These are phyloP conservation scores for Carallia brachiata DNA, from an alignment of 345 rosid species.

Conservation along the genomic window DNA sequence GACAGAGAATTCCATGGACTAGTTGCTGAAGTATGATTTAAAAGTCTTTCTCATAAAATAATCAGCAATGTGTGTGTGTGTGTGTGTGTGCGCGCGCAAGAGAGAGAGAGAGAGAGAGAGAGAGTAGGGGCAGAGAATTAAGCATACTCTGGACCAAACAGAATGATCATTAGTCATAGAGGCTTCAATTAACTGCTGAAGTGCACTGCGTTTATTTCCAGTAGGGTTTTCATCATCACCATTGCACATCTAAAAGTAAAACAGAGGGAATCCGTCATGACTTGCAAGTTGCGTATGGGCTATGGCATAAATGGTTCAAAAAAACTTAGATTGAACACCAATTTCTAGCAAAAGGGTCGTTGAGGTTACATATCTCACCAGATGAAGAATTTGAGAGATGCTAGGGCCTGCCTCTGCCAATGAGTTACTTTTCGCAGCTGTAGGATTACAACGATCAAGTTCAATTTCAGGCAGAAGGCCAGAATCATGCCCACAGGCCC, in stretches of 20 bases:
- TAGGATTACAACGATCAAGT: constrained; percentile 43
- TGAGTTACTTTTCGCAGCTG: constrained; percentile 53
- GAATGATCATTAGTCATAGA: constrained; percentile 71
- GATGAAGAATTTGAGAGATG: constrained; percentile 96
- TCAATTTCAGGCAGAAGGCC: constrained; percentile 44
- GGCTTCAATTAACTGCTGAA: constrained; percentile 76
- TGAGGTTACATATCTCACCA: constrained; percentile 48
- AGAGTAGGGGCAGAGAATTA: neutral
- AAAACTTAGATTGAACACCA: constrained; percentile 1
- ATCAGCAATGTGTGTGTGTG: neutral
- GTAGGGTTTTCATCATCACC: constrained; percentile 61
- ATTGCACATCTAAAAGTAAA: constrained; percentile 61
- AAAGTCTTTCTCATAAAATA: neutral
- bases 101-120: neutral
- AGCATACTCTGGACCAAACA: constrained; percentile 72
- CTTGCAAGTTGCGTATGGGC: neutral
- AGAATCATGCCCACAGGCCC: constrained; percentile 35
- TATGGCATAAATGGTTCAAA: neutral
- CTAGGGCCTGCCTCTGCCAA: constrained; percentile 70
- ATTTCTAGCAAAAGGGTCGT: neutral
- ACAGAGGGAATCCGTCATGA: neutral
- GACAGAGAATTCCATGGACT: neutral
- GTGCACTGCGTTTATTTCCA: constrained; percentile 64
- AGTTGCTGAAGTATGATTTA: neutral
- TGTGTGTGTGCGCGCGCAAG: neutral